Evolutionary conservation across 2,329 filamentous ascomycete genomes (phyloP), one percentile per base, ranked within the genome.

Genomic region (Whalleya microplaca): DNA sequence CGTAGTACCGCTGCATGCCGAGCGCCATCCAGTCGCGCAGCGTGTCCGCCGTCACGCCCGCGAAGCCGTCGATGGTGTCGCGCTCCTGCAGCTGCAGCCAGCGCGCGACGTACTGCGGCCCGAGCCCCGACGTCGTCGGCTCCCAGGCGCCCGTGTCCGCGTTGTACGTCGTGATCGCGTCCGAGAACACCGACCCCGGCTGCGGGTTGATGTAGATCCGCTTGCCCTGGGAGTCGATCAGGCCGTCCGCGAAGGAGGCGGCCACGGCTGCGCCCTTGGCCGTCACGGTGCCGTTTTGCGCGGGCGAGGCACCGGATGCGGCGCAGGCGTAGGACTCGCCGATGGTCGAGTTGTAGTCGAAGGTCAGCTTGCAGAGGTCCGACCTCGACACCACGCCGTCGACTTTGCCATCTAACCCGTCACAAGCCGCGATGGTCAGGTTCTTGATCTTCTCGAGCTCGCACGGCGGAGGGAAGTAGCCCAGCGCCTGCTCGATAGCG

Each of bases 401-500:
- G 0, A 73, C 75, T 44, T 74, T 74, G 5, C 84, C 83, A 53
- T 86, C 83, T 5, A 86, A 72, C 7, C 76, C 71, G 58, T 86
- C 83, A 48, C 83, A 86, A 37, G 77, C 77, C 1, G 72, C 71
- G 45, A 85, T 83, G 4, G 82, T 85, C 41, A 74, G 72, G 63
- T 84, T 84, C 19, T 80, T 74, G 45, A 84, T 74, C 58, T 76
- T 76, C 37, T 75, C 67, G 8, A 80, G 67, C 53, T 78, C 77
- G 62, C 78, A 80, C 12, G 73, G 72, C 18, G 70, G 72, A 12
- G 73, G 78, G 53, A 69, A 76, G 64, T 80, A 80, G 48, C 67
- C 69, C 14, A 72, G 56, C 1, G 68, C 72, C 49, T 72, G 58
- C 64, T 79, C 74, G 43, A 78, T 69, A 7, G 76, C 68, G 27